Conservation (phyloP, 2,329 filamentous ascomycete genomes). For the Pestalotiopsis sp. region DNA sequence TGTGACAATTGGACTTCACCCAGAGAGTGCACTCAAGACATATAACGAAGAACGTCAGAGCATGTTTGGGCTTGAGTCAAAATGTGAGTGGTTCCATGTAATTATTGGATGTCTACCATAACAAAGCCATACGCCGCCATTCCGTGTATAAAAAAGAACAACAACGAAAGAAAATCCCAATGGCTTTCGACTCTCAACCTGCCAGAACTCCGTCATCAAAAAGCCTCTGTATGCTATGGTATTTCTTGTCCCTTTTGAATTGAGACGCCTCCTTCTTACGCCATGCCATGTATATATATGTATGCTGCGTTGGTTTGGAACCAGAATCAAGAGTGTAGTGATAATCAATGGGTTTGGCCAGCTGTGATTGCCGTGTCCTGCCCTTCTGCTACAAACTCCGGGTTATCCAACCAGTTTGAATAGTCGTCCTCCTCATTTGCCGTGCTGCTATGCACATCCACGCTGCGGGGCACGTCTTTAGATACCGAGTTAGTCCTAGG, state of each 20-base stretch:
- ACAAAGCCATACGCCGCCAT: not conserved
- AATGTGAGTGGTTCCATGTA: not conserved
- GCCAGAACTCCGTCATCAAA: not conserved
- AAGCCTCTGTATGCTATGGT: not conserved
- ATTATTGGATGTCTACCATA: not conserved
- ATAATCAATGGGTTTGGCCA: not conserved
- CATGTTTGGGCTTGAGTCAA: not conserved
- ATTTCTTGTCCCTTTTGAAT: not conserved
- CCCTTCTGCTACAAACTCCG: constrained; percentile 24
- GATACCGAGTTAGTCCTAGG: not conserved
- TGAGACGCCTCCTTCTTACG: not conserved
- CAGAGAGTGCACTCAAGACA: too few species aligned
- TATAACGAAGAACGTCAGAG: too few species aligned
- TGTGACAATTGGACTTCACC: too few species aligned
- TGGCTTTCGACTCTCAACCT: not conserved
- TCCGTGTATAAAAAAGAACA: not conserved
- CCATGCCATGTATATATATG: not conserved
- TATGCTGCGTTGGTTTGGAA: not conserved
- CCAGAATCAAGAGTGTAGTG: not conserved
- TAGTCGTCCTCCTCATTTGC: constrained; percentile 31
- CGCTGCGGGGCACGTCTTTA: not conserved
- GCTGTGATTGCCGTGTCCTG: constrained; percentile 9
- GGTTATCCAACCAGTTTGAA: constrained; percentile 33
- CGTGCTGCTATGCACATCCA: constrained; percentile 6
- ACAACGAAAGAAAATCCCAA: not conserved